phyloP scores from a whole-genome alignment of 306 rosid species.

The Calophaca sinica region DNA sequence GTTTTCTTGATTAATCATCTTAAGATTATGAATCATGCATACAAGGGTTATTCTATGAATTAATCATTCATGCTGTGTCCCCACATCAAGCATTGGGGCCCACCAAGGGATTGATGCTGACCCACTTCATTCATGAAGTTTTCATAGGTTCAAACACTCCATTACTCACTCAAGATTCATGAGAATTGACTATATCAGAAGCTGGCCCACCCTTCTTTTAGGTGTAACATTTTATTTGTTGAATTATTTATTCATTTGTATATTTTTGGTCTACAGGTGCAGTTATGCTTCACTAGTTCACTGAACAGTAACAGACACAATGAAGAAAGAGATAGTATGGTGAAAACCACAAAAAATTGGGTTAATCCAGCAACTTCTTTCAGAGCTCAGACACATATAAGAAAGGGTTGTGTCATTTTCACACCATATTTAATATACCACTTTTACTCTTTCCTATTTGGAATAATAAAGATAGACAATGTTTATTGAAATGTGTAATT shows the following conservation, averaged over 20 bases:
- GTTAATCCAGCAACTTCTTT: constrained; percentile 45
- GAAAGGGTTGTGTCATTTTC: constrained; percentile 10
- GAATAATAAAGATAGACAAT: neutral
- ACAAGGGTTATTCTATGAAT: constrained; percentile 13
- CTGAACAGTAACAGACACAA: too few relatives aligned
- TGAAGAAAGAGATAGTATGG: constrained; percentile 37
- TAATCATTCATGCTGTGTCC: constrained; percentile 39
- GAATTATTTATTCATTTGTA: neutral
- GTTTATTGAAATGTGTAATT: neutral
- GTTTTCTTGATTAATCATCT: neutral
- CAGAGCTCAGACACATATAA: constrained; percentile 43
- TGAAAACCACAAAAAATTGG: constrained; percentile 44
- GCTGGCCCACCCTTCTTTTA: constrained; percentile 46
- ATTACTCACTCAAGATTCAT: constrained; percentile 43
- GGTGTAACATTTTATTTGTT: constrained; percentile 8
- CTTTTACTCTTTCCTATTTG: neutral
- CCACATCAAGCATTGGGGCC: constrained; percentile 53
- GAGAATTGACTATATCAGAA: constrained; percentile 49
- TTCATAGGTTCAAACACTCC: constrained; percentile 51
- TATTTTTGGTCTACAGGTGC: too few relatives aligned
- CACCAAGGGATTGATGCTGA: constrained; percentile 43
- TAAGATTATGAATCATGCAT: neutral
- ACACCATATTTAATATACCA: neutral
- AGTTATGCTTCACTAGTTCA: neutral
- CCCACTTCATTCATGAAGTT: constrained; percentile 61